Base-by-base conservation (phyloP, 2,329 filamentous ascomycete species). In the Chlorencoelia australis region DNA sequence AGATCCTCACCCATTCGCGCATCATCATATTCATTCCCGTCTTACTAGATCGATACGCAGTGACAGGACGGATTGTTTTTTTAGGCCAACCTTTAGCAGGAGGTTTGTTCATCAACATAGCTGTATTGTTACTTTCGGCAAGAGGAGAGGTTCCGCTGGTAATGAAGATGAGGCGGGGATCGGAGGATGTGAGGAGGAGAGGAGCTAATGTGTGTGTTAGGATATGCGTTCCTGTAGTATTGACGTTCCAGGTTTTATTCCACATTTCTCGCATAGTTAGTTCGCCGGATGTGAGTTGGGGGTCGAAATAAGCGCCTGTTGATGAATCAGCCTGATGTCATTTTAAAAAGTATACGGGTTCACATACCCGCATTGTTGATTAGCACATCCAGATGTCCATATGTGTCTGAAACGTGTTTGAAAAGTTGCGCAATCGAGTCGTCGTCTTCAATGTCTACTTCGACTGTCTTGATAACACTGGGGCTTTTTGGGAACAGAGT, bases 1-100 rank as follows among this genome's bases (percentile, higher is more conserved):
- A 52, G 3, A 60, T 45, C 28, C 61, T 56, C 26, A 51, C 35
- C 61, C 61, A 68, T 40, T 67, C 60, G 10, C 60, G 54, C 64
- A 68, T 65, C 43, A 69, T 41, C 66, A 69, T 69, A 43, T 68
- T 68, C 34, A 69, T 45, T 0, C 60, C 65, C 5, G 59, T 60
- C 51, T 69, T 69, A 17, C 52, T 46, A 20, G 52, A 55, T 5
- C 65, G 59, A 42, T 69, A 69, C 3, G 54, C 49, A 27, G 36
- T 25, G 21, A 55, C 42, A n/a, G n/a, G n/a, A 5, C 47, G 32
- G 27, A 50, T 41, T 34, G 22, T 41, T 5, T 48, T 32, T 10
- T 42, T 45, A 6, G 62, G 63, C 66, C 65, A 66, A n/a, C 63
- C 63, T 6, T 47, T 47, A 27, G 41, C 10, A 43, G 45, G 41